Evolutionary conservation across 768 basidiomycete genomes (phyloP).

Genomic region (Lyophyllum semitale): DNA sequence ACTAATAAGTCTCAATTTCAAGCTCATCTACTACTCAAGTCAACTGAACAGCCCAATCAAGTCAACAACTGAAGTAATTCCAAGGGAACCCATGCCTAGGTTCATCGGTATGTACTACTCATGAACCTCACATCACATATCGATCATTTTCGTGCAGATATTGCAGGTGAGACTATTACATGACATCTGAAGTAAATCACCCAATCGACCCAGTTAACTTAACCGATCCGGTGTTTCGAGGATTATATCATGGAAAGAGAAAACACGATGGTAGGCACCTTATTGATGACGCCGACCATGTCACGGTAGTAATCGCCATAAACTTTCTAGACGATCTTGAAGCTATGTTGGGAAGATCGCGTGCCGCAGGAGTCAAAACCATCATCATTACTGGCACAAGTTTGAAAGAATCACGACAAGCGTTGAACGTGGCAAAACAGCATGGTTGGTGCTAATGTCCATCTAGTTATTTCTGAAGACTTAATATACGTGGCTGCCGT

Average conservation of each 20-base stretch:
- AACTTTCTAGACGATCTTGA: conserved; percentile 60
- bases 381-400: conserved; percentile 82
- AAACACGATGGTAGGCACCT: conserved; percentile 48
- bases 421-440: conserved; percentile 60
- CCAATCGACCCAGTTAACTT: conserved; percentile 26
- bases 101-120: conserved; percentile 1
- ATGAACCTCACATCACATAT: neutral
- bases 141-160: neutral
- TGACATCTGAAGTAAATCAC: neutral
- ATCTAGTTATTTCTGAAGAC: no score
- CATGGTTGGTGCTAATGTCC: conserved; percentile 45
- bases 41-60: no score
- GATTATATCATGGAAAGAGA: conserved; percentile 46
- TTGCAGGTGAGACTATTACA: neutral
- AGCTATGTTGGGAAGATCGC: conserved; percentile 56
- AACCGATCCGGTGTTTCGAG: conserved; percentile 60
- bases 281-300: neutral
- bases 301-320: neutral
- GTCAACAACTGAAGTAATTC: no score
- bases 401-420: conserved; percentile 60
- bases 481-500: no score
- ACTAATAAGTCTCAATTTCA: no score
- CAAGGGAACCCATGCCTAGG: neutral
- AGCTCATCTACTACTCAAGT: no score
- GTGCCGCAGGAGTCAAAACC: conserved; percentile 59